A percentile compares a stretch with the other conserved stretches of the same genome.
phyloP scores from a whole-genome alignment of 306 rosid genomes.

The Corylus americana region DNA sequence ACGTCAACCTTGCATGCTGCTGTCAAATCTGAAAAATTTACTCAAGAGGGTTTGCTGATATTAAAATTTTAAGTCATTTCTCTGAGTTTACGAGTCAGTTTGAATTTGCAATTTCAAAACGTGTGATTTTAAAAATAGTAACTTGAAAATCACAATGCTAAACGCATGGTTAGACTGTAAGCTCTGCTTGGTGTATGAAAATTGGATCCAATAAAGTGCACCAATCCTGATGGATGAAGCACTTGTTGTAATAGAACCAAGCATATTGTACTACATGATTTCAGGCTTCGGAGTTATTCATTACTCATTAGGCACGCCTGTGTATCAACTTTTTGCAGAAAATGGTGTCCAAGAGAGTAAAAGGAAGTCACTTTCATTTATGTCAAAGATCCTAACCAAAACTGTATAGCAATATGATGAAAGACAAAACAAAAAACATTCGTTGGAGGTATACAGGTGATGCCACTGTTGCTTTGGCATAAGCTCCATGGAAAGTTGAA shows the following conservation, averaged over 20 bases:
- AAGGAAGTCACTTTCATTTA: conserved; percentile 1
- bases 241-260: conserved; percentile 33
- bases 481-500: neutral
- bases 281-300: conserved; percentile 19
- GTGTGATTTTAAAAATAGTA: no score
- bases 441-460: neutral
- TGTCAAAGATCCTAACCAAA: neutral
- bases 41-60: neutral
- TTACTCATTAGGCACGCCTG: conserved; percentile 47
- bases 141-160: no score
- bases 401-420: neutral
- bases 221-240: conserved; percentile 40
- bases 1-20: neutral
- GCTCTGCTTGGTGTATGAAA: conserved; percentile 12
- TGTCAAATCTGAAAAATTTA: neutral
- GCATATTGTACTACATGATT: conserved; percentile 28
- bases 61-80: neutral
- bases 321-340: conserved; percentile 31
- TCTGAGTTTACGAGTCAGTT: no score
- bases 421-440: neutral
- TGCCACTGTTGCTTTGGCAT: neutral
- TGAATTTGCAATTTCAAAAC: no score
- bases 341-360: conserved; percentile 15
- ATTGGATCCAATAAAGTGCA: conserved; percentile 33
- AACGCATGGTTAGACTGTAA: neutral